Evolutionary conservation across 169 alveolate genomes (phyloP), one percentile per base, ranked within the genome.

Genomic region (Eimeria necatrix): DNA sequence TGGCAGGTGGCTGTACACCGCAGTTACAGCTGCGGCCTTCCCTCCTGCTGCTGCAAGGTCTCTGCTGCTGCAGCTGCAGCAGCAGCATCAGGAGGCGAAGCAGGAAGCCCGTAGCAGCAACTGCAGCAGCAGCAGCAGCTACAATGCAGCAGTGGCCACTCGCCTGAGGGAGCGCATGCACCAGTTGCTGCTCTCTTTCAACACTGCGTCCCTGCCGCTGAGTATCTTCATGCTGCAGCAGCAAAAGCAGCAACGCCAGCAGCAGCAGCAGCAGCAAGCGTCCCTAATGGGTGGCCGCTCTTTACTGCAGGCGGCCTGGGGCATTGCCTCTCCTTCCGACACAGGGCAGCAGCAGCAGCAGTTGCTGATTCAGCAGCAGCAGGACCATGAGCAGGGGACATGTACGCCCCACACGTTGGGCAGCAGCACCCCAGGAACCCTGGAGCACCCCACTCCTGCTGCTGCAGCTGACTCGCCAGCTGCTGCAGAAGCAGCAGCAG

Each of bases 281-380:
- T 20, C 53, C 14, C 74, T 9, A 16, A 9, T 24, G 7, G 91
- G 73, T 4, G 26, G 70, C 52, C 49, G 91, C 22, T 6, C 73
- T 4, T 24, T 81, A 46, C 91, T 81, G 91, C 91, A 81, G 73
- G 91, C 41, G 14, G 91, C 91, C 24, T 76, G 87, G 87, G 56
- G 87, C 22, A 32, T 76, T 12, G 20, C 87, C 22, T 20, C 56
- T 6, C 24, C 18, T 9, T 5, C 10, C 48, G 84, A 73, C 6
- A 18, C 4, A 32, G 56, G 64, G 61, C 61, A 76, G 14, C 52
- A 32, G n/a, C 48, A n/a, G 56, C 84, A 73, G 52, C 84, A 6
- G 24, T 26, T 9, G 87, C 87, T 14, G 51, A 22, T n/a, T 8
- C 51, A 20, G 32, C 87, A 46, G 87, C 61, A 32, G 32, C 64